Percentiles rank a stretch among this genome's conserved stretches.
These are phyloP conservation scores for Mucor velutinosus DNA, from an alignment of 371 early-diverging fungal genomes.

Conservation along the genomic window DNA sequence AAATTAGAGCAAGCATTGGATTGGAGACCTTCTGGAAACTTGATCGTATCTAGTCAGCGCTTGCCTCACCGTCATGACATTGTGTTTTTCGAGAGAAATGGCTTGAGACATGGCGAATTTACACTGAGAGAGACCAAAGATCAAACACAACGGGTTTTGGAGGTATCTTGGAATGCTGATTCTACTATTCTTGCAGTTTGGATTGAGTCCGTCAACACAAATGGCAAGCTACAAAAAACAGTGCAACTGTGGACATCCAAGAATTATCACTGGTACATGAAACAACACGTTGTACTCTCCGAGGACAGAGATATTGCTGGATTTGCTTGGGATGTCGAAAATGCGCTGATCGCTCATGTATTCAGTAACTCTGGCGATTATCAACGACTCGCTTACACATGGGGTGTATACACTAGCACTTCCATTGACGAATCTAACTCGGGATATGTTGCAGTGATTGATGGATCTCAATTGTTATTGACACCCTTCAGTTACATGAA, in stretches of 20 bases:
- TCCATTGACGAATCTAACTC: slow-evolving; percentile 55
- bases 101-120: slow-evolving; percentile 94
- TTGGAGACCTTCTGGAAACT: slow-evolving; percentile 91
- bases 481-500: slow-evolving; percentile 89
- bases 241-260: slow-evolving; percentile 91
- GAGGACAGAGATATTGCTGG: slow-evolving; percentile 42
- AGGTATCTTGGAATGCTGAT: slow-evolving; percentile 87
- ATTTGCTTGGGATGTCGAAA: slow-evolving; percentile 77
- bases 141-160: slow-evolving; percentile 48
- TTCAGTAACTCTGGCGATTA: slow-evolving; percentile 59
- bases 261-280: slow-evolving; percentile 97
- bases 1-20: slow-evolving; percentile 79
- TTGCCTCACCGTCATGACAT: slow-evolving; percentile 85
- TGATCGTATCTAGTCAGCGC: slow-evolving; percentile 85
- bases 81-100: slow-evolving; percentile 94
- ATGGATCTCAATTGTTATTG: slow-evolving; percentile 70
- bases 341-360: slow-evolving; percentile 64
- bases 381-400: slow-evolving; percentile 52
- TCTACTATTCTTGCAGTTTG: slow-evolving; percentile 84
- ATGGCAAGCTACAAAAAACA: slow-evolving; percentile 32
- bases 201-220: slow-evolving; percentile 45
- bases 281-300: slow-evolving; percentile 68
- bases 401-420: slow-evolving; percentile 62
- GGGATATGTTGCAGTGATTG: slow-evolving; percentile 77
- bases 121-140: slow-evolving; percentile 58